A percentile compares a stretch with the other conserved stretches of the same genome.
Conservation (phyloP, 1,284 basidiomycete genomes). For the Vanrija humicola region DNA sequence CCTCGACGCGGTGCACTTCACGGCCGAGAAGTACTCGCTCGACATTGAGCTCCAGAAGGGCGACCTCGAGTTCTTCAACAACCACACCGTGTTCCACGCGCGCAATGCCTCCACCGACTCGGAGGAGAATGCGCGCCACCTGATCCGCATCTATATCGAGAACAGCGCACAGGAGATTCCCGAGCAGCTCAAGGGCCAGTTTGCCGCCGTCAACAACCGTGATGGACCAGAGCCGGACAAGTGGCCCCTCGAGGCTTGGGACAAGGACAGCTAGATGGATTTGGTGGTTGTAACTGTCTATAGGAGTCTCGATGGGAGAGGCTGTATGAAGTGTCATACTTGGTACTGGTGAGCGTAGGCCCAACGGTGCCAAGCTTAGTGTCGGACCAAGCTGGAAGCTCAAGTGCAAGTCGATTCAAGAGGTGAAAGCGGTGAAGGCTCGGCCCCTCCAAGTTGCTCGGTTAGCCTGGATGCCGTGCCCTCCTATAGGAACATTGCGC, state of each 20-base stretch:
- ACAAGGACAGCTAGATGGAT: not conserved
- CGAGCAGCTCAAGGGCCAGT: not conserved
- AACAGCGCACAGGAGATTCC: conserved; percentile 15
- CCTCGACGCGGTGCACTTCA: conserved; percentile 30
- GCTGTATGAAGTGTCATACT: too few species aligned
- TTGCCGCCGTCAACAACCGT: not conserved
- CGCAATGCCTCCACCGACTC: conserved; percentile 20
- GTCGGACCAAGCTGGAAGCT: too few species aligned
- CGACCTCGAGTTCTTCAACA: conserved; percentile 32
- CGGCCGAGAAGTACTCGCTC: conserved; percentile 23
- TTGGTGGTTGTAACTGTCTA: too few species aligned
- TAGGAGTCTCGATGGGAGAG: too few species aligned
- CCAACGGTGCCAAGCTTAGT: too few species aligned
- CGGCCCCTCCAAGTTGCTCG: too few species aligned
- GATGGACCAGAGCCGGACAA: not conserved
- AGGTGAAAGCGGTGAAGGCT: too few species aligned
- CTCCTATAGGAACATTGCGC: too few species aligned
- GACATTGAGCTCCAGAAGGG: conserved; percentile 22
- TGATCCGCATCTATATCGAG: conserved; percentile 19
- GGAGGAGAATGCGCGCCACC: conserved; percentile 18
- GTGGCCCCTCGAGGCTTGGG: conserved; percentile 21
- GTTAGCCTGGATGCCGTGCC: too few species aligned
- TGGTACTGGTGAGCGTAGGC: too few species aligned
- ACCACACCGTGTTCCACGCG: conserved; percentile 24
- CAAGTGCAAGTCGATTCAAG: too few species aligned